Evolutionary conservation across 2,329 filamentous ascomycete genomes (phyloP).

Genomic region (Chalara sp.): DNA sequence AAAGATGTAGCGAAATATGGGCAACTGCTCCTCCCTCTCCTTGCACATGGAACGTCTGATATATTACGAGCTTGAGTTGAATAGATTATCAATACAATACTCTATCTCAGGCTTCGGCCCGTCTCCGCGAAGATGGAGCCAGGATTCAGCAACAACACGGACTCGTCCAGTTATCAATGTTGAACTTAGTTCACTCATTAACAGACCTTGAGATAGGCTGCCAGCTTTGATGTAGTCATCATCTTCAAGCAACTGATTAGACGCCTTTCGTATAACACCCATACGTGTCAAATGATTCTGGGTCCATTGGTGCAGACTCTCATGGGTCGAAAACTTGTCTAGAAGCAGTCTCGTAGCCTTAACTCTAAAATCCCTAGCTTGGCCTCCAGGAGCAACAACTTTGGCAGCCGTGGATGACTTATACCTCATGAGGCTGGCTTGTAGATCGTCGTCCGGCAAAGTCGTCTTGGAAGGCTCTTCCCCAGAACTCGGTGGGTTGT

Average conservation of each 20-base stretch:
- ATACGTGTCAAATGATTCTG: slow-evolving; percentile 9
- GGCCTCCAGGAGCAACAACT: slow-evolving; percentile 6
- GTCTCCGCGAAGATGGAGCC: slow-evolving; percentile 7
- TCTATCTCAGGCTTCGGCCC: slow-evolving; percentile 8
- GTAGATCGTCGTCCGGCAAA: slow-evolving; percentile 23
- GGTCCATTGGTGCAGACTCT: slow-evolving; percentile 15
- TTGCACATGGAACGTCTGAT: too few relatives aligned
- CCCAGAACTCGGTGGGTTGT: not conserved
- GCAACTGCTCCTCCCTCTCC: too few relatives aligned
- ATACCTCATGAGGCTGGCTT: slow-evolving; percentile 24
- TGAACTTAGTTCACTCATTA: not conserved
- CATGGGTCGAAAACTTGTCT: slow-evolving; percentile 18
- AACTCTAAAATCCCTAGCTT: slow-evolving; percentile 14
- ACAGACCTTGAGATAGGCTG: slow-evolving; percentile 10
- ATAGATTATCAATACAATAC: slow-evolving; percentile 14
- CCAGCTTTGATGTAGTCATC: slow-evolving; percentile 19
- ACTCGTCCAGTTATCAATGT: slow-evolving; percentile 4
- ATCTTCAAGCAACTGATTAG: slow-evolving; percentile 2
- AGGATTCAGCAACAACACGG: slow-evolving; percentile 11
- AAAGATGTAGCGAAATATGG: too few relatives aligned
- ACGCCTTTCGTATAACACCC: slow-evolving; percentile 4
- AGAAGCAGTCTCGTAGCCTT: slow-evolving; percentile 23
- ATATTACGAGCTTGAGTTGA: not conserved
- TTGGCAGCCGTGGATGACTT: slow-evolving; percentile 16
- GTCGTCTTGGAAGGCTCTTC: slow-evolving; percentile 13